phyloP scores from a whole-genome alignment of 169 alveolate genomes.

The Condylostoma magnum region DNA sequence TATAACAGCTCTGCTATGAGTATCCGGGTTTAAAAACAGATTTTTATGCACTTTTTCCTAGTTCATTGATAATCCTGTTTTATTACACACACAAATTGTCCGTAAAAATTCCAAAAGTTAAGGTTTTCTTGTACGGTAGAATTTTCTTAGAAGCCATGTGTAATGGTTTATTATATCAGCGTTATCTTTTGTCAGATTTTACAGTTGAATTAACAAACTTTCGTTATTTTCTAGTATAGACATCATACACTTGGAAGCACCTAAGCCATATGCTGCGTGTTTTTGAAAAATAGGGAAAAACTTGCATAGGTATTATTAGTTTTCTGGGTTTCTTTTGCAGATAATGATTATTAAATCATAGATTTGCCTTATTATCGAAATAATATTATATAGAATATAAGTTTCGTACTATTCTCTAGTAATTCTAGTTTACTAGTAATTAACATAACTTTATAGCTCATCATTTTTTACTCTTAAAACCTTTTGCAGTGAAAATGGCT shows the following conservation, averaged over 20 bases:
- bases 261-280: constrained; percentile 42
- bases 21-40: constrained; percentile 27
- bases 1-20: constrained; percentile 5
- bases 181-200: neutral
- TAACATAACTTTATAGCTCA: neutral
- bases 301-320: constrained; percentile 1
- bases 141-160: neutral
- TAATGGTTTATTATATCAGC: neutral
- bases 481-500: neutral
- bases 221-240: constrained; percentile 57
- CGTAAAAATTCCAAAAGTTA: constrained; percentile 41
- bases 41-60: constrained; percentile 26
- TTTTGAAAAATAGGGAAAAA: constrained; percentile 30
- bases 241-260: constrained; percentile 49
- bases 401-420: neutral
- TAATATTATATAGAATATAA: too few relatives aligned
- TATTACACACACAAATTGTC: constrained; percentile 31
- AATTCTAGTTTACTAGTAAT: neutral
- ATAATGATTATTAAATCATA: neutral
- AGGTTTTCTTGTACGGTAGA: constrained; percentile 31
- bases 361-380: neutral
- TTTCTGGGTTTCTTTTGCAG: constrained; percentile 12
- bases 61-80: constrained; percentile 34
- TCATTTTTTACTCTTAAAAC: neutral
- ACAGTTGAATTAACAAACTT: constrained; percentile 40